phyloP scores from a whole-genome alignment of 2,329 filamentous ascomycete species.

The Cordyceps militaris region DNA sequence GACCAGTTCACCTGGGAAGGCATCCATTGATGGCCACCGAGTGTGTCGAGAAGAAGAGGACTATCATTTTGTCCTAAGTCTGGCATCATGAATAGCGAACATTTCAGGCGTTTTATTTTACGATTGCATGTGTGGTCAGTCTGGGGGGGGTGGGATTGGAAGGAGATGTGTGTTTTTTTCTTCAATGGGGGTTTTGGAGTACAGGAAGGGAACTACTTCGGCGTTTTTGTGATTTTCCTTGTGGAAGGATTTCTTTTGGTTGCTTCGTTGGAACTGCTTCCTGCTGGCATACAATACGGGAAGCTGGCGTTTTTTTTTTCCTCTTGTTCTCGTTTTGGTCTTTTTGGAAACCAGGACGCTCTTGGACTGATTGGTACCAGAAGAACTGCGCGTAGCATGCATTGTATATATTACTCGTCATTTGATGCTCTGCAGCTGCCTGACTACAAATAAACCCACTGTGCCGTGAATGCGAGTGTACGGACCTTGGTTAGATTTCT shows the following conservation, averaged over 20 bases:
- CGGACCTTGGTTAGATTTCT: neutral
- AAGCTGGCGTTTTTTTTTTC: neutral
- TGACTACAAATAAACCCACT: neutral
- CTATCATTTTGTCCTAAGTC: neutral
- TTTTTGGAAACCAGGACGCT: neutral
- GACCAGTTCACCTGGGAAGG: conserved; percentile 38
- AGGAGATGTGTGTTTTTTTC: neutral
- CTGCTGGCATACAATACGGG: neutral
- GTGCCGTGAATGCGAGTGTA: neutral
- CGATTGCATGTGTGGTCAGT: conserved; percentile 10
- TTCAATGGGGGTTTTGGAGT: neutral
- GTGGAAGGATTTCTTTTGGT: neutral
- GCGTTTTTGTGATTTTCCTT: neutral
- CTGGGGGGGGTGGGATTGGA: neutral
- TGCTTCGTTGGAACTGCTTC: conserved; percentile 8
- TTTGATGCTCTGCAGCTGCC: neutral
- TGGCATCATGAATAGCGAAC: conserved; percentile 9
- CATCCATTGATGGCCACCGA: conserved; percentile 20
- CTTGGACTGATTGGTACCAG: neutral
- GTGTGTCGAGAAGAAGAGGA: neutral
- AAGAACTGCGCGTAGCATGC: neutral
- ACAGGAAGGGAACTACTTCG: neutral
- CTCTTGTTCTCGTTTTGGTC: neutral
- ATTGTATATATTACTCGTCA: conserved; percentile 7
- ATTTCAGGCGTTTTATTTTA: conserved; percentile 3